Evolutionary conservation across 2,329 filamentous ascomycete species (phyloP).

Genomic region (Colletotrichum brevisporum): DNA sequence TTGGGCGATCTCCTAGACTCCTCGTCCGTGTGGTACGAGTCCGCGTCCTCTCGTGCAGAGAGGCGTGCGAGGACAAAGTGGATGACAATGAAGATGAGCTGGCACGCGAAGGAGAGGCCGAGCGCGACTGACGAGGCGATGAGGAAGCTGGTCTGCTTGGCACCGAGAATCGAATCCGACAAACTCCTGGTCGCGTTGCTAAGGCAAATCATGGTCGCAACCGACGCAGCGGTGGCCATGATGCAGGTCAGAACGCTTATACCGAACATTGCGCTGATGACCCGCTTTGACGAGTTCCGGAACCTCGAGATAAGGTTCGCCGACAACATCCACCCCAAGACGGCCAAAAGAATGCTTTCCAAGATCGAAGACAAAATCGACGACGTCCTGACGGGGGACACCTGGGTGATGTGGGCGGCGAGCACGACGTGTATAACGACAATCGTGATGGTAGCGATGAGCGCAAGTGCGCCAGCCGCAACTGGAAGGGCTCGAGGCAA

Average conservation of each 20-base stretch:
- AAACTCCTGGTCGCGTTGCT: conserved; percentile 49
- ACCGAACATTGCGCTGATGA: conserved; percentile 54
- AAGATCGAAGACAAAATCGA: conserved; percentile 56
- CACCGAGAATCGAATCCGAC: conserved; percentile 50
- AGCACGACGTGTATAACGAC: conserved; percentile 58
- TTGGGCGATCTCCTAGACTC: conserved; percentile 49
- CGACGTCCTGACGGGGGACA: conserved; percentile 50
- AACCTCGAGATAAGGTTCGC: conserved; percentile 47
- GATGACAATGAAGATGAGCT: conserved; percentile 63
- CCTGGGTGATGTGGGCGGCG: conserved; percentile 50
- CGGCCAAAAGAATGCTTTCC: conserved; percentile 54
- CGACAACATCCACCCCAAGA: conserved; percentile 51
- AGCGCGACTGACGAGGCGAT: conserved; percentile 61
- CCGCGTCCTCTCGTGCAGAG: conserved; percentile 45
- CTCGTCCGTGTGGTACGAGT: conserved; percentile 50
- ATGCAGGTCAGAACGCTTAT: conserved; percentile 57
- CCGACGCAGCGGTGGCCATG: conserved; percentile 61
- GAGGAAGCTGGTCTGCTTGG: conserved; percentile 54
- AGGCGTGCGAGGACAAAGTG: conserved; percentile 58
- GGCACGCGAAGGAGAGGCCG: conserved; percentile 60
- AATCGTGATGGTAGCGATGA: conserved; percentile 55
- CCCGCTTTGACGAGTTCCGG: conserved; percentile 41
- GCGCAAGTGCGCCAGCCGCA: conserved; percentile 53
- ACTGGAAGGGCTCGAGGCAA: conserved; percentile 52
- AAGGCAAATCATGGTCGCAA: conserved; percentile 59